Percentiles rank a stretch among this genome's conserved stretches.
phyloP scores from a whole-genome alignment of 768 basidiomycete species.

The Amyloporia xantha region DNA sequence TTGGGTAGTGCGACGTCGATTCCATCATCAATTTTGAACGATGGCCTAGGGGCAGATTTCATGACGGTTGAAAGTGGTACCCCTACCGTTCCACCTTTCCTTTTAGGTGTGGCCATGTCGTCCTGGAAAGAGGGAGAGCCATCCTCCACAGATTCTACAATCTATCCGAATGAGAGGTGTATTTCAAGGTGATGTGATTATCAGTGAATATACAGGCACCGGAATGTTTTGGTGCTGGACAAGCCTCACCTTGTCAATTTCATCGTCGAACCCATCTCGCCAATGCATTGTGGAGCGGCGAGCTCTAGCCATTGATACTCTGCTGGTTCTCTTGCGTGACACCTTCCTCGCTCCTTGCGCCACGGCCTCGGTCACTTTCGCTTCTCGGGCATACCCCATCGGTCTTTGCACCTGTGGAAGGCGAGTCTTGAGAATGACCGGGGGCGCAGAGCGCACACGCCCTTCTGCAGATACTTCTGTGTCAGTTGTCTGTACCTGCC shows the following conservation, averaged over 20 bases:
- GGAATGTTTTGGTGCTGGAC: too few relatives aligned
- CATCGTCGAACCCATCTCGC: constrained; percentile 6
- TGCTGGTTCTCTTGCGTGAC: constrained; percentile 11
- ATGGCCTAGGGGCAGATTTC: constrained; percentile 10
- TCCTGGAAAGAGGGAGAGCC: constrained; percentile 9
- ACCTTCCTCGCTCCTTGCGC: background rate
- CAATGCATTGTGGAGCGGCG: constrained; percentile 12
- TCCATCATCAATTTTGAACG: constrained; percentile 10
- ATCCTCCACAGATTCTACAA: constrained; percentile 11
- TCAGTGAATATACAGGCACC: too few relatives aligned
- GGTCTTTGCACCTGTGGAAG: background rate
- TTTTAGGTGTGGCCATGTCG: background rate
- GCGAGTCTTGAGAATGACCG: too few relatives aligned
- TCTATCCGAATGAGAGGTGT: constrained; percentile 7
- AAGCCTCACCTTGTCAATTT: constrained; percentile 8
- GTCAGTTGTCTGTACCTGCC: background rate
- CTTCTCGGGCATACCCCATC: background rate
- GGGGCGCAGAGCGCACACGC: too few relatives aligned
- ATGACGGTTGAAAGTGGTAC: constrained; percentile 13
- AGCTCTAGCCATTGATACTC: constrained; percentile 11
- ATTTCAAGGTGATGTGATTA: too few relatives aligned
- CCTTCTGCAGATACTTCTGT: background rate
- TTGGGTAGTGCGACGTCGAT: background rate
- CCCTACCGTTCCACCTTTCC: constrained; percentile 5
- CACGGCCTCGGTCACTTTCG: background rate